Percentiles rank a stretch among this genome's conserved stretches.
Conservation (phyloP, 495 filamentous ascomycete genomes). For the Neurospora sp. region DNA sequence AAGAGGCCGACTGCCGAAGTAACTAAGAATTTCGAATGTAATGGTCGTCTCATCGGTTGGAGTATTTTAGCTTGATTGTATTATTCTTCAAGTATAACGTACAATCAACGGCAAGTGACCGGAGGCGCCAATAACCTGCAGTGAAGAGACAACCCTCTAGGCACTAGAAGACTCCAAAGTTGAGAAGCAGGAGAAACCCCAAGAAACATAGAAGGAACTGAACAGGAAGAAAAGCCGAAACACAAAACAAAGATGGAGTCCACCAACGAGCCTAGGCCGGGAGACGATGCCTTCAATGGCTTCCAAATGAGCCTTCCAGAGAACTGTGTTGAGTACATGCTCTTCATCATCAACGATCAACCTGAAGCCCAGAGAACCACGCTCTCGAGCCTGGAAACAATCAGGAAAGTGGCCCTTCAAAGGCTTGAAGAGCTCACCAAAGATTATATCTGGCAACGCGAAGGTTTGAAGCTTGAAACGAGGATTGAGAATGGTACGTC, state of each 20-base stretch:
- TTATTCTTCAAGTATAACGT: background rate
- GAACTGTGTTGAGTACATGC: conserved; percentile 77
- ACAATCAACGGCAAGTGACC: background rate
- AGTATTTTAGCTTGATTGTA: background rate
- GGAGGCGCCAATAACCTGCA: background rate
- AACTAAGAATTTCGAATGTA: background rate
- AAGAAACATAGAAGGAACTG: background rate
- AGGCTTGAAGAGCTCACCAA: conserved; percentile 54
- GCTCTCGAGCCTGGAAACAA: conserved; percentile 50
- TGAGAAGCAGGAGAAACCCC: background rate
- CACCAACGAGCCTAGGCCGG: conserved; percentile 15
- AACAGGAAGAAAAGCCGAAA: background rate
- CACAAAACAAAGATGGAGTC: conserved; percentile 10
- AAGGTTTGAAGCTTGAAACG: conserved; percentile 52
- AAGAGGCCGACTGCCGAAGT: background rate
- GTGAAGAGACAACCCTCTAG: background rate
- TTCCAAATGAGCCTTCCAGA: conserved; percentile 73
- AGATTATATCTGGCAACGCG: conserved; percentile 94
- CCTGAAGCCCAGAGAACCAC: conserved; percentile 36
- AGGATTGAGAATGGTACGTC: conserved; percentile 49
- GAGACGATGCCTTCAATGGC: conserved; percentile 42
- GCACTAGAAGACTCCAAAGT: background rate
- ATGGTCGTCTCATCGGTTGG: background rate
- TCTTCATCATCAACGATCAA: conserved; percentile 58
- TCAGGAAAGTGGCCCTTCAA: conserved; percentile 56